phyloP scores from a whole-genome alignment of 2,329 filamentous ascomycete species.

The Alternaria brassicae region DNA sequence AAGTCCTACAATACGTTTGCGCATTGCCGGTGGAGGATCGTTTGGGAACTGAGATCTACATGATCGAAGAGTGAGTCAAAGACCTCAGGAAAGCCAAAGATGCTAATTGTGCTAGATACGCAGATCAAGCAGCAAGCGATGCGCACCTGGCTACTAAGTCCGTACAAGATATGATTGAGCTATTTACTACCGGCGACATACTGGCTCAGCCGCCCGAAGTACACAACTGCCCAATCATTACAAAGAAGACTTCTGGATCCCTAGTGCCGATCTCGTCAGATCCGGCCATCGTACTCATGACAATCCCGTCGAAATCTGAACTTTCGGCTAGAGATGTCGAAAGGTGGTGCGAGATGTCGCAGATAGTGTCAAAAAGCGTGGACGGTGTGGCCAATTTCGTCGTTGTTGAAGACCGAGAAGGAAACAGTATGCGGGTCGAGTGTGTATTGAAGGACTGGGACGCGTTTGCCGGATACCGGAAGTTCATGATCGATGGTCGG shows the following conservation, averaged over 20 bases:
- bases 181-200: slow-evolving; percentile 30
- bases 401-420: slow-evolving; percentile 22
- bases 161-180: slow-evolving; percentile 31
- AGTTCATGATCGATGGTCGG: slow-evolving; percentile 6
- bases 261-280: slow-evolving; percentile 5
- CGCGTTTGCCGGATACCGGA: slow-evolving; percentile 19
- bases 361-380: slow-evolving; percentile 11
- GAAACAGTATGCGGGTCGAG: slow-evolving; percentile 19
- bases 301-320: slow-evolving; percentile 15
- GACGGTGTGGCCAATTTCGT: slow-evolving; percentile 14
- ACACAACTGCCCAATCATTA: slow-evolving; percentile 16
- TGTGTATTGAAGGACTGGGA: slow-evolving; percentile 11
- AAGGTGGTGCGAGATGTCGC: slow-evolving; percentile 13
- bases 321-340: slow-evolving; percentile 6
- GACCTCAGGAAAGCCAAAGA: neutral
- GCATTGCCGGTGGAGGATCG: slow-evolving; percentile 28
- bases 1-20: slow-evolving; percentile 34
- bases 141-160: slow-evolving; percentile 29
- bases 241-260: slow-evolving; percentile 7
- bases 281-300: slow-evolving; percentile 28
- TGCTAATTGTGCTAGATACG: slow-evolving; percentile 13
- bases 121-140: slow-evolving; percentile 29
- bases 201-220: slow-evolving; percentile 33
- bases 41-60: slow-evolving; percentile 28
- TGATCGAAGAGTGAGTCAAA: slow-evolving; percentile 33